A percentile compares a stretch with the other conserved stretches of the same genome.
phyloP scores from a whole-genome alignment of 2,329 filamentous ascomycete species.

The Gliomastix tumulicola region DNA sequence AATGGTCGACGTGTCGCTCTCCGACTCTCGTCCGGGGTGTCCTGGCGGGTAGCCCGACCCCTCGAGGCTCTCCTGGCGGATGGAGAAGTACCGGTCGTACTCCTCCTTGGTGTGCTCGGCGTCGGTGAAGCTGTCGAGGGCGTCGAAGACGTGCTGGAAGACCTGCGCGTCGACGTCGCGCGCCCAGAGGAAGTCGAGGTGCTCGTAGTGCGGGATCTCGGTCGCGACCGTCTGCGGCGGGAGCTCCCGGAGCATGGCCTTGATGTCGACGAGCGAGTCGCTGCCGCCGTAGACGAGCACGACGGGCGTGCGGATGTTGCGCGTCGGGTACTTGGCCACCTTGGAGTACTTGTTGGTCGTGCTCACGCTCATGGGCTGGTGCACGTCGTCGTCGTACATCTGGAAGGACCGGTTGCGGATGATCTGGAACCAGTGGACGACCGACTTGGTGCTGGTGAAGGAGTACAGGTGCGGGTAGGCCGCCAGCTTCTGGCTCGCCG shows the following conservation, averaged over 20 bases:
- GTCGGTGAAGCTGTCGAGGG: slow-evolving; percentile 64
- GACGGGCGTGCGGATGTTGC: slow-evolving; percentile 94
- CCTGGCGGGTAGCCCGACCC: slow-evolving; percentile 19
- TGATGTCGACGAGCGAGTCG: slow-evolving; percentile 90
- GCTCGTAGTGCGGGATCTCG: slow-evolving; percentile 88
- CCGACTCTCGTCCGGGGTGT: neutral
- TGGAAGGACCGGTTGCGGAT: slow-evolving; percentile 95
- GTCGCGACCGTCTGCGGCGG: slow-evolving; percentile 79
- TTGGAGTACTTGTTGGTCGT: slow-evolving; percentile 83
- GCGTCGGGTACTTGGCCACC: slow-evolving; percentile 90
- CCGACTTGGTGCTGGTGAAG: slow-evolving; percentile 91
- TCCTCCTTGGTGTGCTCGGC: slow-evolving; percentile 53
- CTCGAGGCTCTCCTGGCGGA: slow-evolving; percentile 42
- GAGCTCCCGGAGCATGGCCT: slow-evolving; percentile 83
- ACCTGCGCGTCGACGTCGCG: slow-evolving; percentile 76
- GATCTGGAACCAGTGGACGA: slow-evolving; percentile 99
- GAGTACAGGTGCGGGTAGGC: slow-evolving; percentile 95
- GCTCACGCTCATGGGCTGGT: slow-evolving; percentile 64
- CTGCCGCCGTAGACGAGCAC: slow-evolving; percentile 90
- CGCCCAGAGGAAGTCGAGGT: slow-evolving; percentile 95
- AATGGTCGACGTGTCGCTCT: slow-evolving; percentile 2
- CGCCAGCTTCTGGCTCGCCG: slow-evolving; percentile 80
- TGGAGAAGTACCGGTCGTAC: slow-evolving; percentile 49
- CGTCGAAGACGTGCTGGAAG: slow-evolving; percentile 87
- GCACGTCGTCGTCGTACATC: slow-evolving; percentile 95